Conservation (phyloP, 768 basidiomycete species). For the Hericium alpestre region DNA sequence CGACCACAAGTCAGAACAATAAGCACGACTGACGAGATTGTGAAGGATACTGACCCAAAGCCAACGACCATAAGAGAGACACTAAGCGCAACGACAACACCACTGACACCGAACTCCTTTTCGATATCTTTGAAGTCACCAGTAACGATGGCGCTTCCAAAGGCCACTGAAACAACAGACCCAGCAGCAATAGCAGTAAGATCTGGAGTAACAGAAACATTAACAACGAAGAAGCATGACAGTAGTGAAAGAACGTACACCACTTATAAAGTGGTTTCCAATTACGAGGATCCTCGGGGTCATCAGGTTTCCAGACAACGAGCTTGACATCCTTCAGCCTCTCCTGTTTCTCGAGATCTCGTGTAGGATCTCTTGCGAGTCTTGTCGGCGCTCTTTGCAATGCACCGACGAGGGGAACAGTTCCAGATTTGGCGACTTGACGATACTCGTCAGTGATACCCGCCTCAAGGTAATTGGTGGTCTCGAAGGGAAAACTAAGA, state of each 20-base stretch:
- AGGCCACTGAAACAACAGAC: conserved; percentile 26
- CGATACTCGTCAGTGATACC: conserved; percentile 27
- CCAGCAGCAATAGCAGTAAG: conserved; percentile 22
- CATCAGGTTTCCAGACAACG: conserved; percentile 27
- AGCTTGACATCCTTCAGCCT: conserved; percentile 22
- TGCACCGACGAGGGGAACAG: conserved; percentile 18
- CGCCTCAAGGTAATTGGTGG: conserved; percentile 17
- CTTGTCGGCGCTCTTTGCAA: conserved; percentile 20
- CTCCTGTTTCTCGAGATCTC: conserved; percentile 26
- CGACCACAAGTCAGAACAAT: conserved; percentile 6
- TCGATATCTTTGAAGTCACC: conserved; percentile 27
- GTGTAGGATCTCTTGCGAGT: conserved; percentile 13
- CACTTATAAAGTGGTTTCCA: conserved; percentile 23
- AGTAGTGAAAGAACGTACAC: conserved; percentile 18
- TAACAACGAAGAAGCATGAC: not conserved
- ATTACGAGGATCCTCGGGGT: conserved; percentile 31
- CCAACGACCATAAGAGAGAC: conserved; percentile 29
- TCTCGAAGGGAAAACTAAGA: conserved; percentile 21
- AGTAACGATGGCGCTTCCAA: conserved; percentile 27
- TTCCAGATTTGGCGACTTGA: conserved; percentile 19
- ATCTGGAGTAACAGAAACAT: conserved; percentile 10
- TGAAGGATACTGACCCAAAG: conserved; percentile 22
- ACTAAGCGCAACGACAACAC: conserved; percentile 24
- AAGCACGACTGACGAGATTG: conserved; percentile 14
- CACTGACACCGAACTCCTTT: conserved; percentile 21